phyloP scores from a whole-genome alignment of 306 rosid species.

The Canavalia gladiata region DNA sequence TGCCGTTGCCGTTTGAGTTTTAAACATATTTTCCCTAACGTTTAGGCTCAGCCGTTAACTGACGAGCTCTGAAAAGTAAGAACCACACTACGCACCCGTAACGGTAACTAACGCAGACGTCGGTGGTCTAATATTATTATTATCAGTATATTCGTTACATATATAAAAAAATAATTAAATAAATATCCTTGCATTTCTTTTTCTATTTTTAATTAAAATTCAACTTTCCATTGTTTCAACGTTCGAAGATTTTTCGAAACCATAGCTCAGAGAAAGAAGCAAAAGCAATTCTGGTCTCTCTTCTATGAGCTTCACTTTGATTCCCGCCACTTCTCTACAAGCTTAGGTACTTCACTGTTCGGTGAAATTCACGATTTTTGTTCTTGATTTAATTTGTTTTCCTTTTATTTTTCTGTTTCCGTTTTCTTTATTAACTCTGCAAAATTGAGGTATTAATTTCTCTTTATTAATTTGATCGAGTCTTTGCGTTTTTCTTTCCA shows the following conservation, averaged over 20 bases:
- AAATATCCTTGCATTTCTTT: not conserved
- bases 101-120: slow-evolving; percentile 89
- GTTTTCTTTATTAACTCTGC: not conserved
- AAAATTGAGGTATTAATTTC: slow-evolving; percentile 44
- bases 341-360: slow-evolving; percentile 64
- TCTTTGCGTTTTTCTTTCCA: slow-evolving; percentile 42
- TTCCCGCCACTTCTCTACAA: slow-evolving; percentile 79
- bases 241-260: slow-evolving; percentile 99
- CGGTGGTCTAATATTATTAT: slow-evolving; percentile 57
- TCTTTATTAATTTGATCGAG: slow-evolving; percentile 50
- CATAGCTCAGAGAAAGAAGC: slow-evolving; percentile 46
- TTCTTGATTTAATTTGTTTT: slow-evolving; percentile 7
- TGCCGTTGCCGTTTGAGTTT: slow-evolving; percentile 98
- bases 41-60: slow-evolving; percentile 60
- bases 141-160: slow-evolving; percentile 57
- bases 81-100: slow-evolving; percentile 31
- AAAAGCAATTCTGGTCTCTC: slow-evolving; percentile 38
- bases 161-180: slow-evolving; percentile 34
- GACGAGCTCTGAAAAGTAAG: slow-evolving; percentile 27
- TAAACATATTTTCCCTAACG: slow-evolving; percentile 61
- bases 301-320: slow-evolving; percentile 74
- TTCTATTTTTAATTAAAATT: slow-evolving; percentile 31
- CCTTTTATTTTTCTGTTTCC: not conserved
- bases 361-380: slow-evolving; percentile 12
- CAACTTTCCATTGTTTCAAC: slow-evolving; percentile 79